These are phyloP conservation scores for Solanum pinnatisectum DNA, from an alignment of 257 asterid species.

Conservation along the genomic window DNA sequence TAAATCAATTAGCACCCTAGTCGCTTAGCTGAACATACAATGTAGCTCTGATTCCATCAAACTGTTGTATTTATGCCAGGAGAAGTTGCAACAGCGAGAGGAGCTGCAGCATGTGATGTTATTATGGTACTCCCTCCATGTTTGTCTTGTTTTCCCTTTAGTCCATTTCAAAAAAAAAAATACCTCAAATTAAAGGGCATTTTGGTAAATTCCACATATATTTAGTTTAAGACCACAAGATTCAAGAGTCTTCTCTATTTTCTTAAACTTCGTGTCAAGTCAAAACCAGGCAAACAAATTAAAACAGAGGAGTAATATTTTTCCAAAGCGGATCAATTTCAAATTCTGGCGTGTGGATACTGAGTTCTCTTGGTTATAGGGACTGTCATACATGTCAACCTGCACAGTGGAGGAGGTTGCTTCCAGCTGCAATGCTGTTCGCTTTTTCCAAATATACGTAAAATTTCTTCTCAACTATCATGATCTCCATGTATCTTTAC, in stretches of 20 bases:
- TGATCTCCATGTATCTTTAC: background rate
- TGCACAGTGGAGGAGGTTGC: conserved; percentile 63
- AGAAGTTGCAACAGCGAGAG: conserved; percentile 68
- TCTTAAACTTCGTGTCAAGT: background rate
- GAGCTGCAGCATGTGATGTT: conserved; percentile 40
- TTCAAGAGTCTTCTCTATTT: background rate
- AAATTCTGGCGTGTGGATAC: background rate
- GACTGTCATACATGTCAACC: conserved; percentile 40
- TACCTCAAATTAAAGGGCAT: background rate
- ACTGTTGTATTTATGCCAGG: conserved; percentile 17
- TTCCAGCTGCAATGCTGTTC: conserved; percentile 50
- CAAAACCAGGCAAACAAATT: background rate
- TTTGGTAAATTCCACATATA: background rate
- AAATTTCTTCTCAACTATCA: background rate
- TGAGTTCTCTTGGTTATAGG: conserved; percentile 12
- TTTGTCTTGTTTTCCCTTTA: background rate
- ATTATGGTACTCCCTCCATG: conserved; percentile 31
- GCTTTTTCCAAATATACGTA: conserved; percentile 62
- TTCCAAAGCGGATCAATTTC: background rate
- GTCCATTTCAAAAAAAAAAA: background rate
- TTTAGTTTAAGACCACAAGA: background rate
- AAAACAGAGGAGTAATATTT: background rate
- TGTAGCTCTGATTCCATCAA: background rate
- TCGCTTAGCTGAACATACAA: background rate
- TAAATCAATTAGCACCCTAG: background rate